Percentiles rank a stretch among this genome's conserved stretches.
These are phyloP conservation scores for Penicillium sp. DNA, from an alignment of 2,329 filamentous ascomycete genomes.

Conservation along the genomic window DNA sequence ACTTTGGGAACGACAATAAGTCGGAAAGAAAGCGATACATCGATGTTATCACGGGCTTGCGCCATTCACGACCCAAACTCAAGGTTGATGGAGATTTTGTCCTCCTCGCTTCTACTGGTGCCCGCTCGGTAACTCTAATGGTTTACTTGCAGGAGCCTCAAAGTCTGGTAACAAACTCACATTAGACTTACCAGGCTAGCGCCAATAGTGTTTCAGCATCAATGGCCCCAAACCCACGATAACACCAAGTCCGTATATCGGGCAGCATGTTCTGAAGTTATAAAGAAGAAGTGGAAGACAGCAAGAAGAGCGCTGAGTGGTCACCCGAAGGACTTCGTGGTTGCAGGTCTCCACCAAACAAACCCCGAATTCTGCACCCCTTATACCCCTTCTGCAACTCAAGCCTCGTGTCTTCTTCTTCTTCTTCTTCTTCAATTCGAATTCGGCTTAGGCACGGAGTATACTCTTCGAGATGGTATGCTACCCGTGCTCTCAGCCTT, in stretches of 20 bases:
- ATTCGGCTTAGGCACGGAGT: not conserved
- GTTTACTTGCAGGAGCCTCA: too few relatives aligned
- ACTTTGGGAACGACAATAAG: conserved; percentile 12
- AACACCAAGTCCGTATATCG: not conserved
- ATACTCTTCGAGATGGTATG: conserved; percentile 3
- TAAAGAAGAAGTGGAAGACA: not conserved
- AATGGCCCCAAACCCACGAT: too few relatives aligned
- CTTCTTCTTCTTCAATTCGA: not conserved
- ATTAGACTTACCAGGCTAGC: conserved; percentile 3
- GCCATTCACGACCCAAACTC: not conserved
- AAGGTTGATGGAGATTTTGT: not conserved
- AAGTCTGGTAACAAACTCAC: not conserved
- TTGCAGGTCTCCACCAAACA: not conserved
- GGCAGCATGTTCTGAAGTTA: not conserved
- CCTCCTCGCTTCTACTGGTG: not conserved
- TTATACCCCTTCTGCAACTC: not conserved
- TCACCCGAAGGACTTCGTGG: not conserved
- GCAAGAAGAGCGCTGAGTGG: not conserved
- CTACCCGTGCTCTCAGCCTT: not conserved
- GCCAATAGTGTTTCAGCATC: not conserved
- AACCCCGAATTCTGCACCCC: not conserved
- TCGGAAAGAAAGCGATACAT: not conserved
- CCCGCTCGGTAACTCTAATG: conserved; percentile 4
- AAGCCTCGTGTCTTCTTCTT: not conserved
- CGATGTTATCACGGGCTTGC: not conserved